Percentiles rank a stretch among this genome's conserved stretches.
Conservation (phyloP, 352 stramenopile genomes). For the Globisporangium camurandrum region DNA sequence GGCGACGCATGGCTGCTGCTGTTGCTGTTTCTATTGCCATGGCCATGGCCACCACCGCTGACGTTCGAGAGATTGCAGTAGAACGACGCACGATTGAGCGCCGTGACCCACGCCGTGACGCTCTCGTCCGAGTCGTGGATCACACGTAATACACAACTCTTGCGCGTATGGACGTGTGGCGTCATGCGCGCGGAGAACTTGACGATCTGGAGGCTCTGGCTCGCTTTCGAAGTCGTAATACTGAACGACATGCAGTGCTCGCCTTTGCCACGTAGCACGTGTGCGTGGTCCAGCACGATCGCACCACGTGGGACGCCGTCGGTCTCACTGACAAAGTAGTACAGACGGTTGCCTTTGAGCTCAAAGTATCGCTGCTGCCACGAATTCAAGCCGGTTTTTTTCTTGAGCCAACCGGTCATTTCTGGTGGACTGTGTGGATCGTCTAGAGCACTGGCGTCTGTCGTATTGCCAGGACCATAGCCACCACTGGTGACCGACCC, state of each 20-base stretch:
- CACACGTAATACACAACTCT: constrained; percentile 57
- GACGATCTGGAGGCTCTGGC: constrained; percentile 50
- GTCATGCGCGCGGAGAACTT: constrained; percentile 68
- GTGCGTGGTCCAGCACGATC: constrained; percentile 64
- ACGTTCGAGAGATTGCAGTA: constrained; percentile 47
- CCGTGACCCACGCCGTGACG: constrained; percentile 47
- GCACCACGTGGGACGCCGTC: constrained; percentile 64
- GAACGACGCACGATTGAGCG: constrained; percentile 63
- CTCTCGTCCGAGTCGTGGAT: constrained; percentile 45
- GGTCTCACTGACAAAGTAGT: constrained; percentile 69
- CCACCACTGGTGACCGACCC: constrained; percentile 17
- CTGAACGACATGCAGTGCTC: constrained; percentile 62
- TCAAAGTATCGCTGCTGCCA: constrained; percentile 80
- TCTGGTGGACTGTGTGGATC: constrained; percentile 29
- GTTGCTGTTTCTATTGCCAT: constrained; percentile 21
- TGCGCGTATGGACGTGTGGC: constrained; percentile 47
- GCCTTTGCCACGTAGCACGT: constrained; percentile 50
- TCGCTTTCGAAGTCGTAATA: constrained; percentile 54
- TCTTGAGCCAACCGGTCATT: constrained; percentile 76
- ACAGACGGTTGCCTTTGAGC: constrained; percentile 71
- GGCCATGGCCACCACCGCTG: constrained; percentile 17
- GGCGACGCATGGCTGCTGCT: constrained; percentile 21
- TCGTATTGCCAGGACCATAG: too few species aligned
- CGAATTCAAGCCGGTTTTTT: constrained; percentile 68
- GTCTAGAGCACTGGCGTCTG: constrained; percentile 15